These are phyloP conservation scores for Stenogyne calaminthoides DNA, from an alignment of 305 asterid species.

Conservation along the genomic window DNA sequence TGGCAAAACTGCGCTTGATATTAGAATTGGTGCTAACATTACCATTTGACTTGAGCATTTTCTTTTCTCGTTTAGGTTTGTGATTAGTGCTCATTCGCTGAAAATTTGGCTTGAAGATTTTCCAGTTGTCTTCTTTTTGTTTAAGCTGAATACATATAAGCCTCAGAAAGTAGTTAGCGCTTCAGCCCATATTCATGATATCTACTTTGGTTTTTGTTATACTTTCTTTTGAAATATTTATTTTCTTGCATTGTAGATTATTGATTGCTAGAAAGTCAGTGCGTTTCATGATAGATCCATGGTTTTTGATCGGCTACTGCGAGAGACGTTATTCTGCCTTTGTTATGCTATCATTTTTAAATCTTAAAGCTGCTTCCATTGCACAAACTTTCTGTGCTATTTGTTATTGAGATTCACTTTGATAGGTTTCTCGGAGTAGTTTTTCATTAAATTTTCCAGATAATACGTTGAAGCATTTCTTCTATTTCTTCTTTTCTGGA, in stretches of 20 bases:
- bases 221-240: slow-evolving; percentile 26
- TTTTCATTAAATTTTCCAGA: background rate
- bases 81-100: slow-evolving; percentile 59
- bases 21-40: slow-evolving; percentile 21
- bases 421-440: background rate
- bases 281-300: slow-evolving; percentile 50
- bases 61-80: slow-evolving; percentile 56
- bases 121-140: slow-evolving; percentile 31
- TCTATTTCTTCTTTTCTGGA: background rate
- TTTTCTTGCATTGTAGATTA: slow-evolving; percentile 59
- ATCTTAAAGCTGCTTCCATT: slow-evolving; percentile 4
- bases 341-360: slow-evolving; percentile 11
- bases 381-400: background rate
- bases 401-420: background rate
- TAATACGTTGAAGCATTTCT: background rate
- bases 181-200: slow-evolving; percentile 9
- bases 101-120: slow-evolving; percentile 45
- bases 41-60: slow-evolving; percentile 41
- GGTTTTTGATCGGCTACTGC: slow-evolving; percentile 40
- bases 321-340: slow-evolving; percentile 25
- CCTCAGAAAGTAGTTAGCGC: slow-evolving; percentile 11
- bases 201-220: slow-evolving; percentile 28
- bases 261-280: slow-evolving; percentile 54
- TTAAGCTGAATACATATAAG: slow-evolving; percentile 24
- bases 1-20: background rate